Conservation (phyloP, 805 yeast species). For the Starmerella tilneyi region DNA sequence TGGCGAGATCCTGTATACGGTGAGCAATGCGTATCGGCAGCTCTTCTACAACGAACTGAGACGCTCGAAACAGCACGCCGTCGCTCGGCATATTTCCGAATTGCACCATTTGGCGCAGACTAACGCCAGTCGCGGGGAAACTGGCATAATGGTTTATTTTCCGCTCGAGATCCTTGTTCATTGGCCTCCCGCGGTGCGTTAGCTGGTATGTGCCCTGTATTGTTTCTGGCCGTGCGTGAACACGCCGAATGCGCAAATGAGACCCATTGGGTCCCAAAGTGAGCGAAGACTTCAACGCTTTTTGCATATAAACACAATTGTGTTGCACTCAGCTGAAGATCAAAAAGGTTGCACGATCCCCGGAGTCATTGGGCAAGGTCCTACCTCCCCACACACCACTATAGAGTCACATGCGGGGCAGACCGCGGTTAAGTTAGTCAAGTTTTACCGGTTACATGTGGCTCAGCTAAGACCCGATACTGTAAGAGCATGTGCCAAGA, state of each 20-base stretch:
- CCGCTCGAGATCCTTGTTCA: constrained; percentile 38
- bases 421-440: constrained; percentile 1
- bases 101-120: constrained; percentile 81
- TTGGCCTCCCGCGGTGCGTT: constrained; percentile 17
- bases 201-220: constrained; percentile 2
- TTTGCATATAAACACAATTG: background rate
- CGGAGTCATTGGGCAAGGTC: background rate
- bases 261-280: constrained; percentile 2
- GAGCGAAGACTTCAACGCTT: background rate
- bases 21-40: constrained; percentile 79
- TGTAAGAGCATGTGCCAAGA: too few relatives aligned
- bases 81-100: constrained; percentile 72
- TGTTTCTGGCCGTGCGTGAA: constrained; percentile 2
- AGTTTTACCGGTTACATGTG: too few relatives aligned
- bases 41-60: constrained; percentile 76
- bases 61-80: constrained; percentile 70
- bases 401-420: constrained; percentile 8
- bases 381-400: background rate
- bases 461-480: too few relatives aligned
- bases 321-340: too few relatives aligned
- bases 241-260: constrained; percentile 1
- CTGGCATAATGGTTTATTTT: constrained; percentile 55
- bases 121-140: constrained; percentile 73
- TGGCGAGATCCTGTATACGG: constrained; percentile 72
- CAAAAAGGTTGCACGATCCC: too few relatives aligned